Percentiles rank a stretch among this genome's conserved stretches.
phyloP scores from a whole-genome alignment of 768 basidiomycete genomes.

The Amanita fuliginea region DNA sequence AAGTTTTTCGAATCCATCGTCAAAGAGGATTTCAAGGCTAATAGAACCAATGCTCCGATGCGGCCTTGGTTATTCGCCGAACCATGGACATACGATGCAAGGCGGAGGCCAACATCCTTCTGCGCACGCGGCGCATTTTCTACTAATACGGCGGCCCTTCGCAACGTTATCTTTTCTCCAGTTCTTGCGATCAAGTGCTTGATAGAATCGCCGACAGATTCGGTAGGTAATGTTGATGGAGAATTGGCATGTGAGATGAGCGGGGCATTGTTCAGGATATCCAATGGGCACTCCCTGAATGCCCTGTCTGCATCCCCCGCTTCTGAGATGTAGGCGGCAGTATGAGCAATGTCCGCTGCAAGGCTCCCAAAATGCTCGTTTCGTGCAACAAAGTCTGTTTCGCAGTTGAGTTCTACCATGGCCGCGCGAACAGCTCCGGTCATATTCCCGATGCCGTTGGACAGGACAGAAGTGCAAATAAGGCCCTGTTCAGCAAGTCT shows the following conservation, averaged over 20 bases:
- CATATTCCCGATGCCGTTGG: conserved; percentile 39
- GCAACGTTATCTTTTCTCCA: conserved; percentile 68
- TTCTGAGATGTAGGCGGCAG: conserved; percentile 62
- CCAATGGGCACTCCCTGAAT: conserved; percentile 41
- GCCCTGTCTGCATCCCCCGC: conserved; percentile 17
- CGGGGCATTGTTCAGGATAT: conserved; percentile 48
- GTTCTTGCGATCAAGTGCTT: conserved; percentile 63
- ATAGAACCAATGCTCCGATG: conserved; percentile 45
- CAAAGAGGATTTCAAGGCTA: conserved; percentile 37
- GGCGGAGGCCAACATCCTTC: conserved; percentile 28
- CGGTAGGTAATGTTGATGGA: conserved; percentile 22
- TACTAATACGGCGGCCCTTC: conserved; percentile 41
- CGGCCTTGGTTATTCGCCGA: conserved; percentile 42
- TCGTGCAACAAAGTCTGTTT: conserved; percentile 92
- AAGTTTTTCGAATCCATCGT: conserved; percentile 38
- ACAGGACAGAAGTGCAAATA: conserved; percentile 65
- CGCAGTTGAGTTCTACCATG: conserved; percentile 90
- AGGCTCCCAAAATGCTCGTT: conserved; percentile 74
- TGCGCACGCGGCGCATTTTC: conserved; percentile 27
- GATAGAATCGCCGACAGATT: conserved; percentile 53
- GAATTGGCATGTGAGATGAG: conserved; percentile 34
- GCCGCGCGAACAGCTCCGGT: conserved; percentile 56
- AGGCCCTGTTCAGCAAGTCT: conserved; percentile 70
- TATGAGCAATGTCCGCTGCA: conserved; percentile 73
- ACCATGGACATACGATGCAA: conserved; percentile 56